These are phyloP conservation scores for Stropharia rugosoannulata DNA, from an alignment of 768 basidiomycete species.

Conservation along the genomic window DNA sequence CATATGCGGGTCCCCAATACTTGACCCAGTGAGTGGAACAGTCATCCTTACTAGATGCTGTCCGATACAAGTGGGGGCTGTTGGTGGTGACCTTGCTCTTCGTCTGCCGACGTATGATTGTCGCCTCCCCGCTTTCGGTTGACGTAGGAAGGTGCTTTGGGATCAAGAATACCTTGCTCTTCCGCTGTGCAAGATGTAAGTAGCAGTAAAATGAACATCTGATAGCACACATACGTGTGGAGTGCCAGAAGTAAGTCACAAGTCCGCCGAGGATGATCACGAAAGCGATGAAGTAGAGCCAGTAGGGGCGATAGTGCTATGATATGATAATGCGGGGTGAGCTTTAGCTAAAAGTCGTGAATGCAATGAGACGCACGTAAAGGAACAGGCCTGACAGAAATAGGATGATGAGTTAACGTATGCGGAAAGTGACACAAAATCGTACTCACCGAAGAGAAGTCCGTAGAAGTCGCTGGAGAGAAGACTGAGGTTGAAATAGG, in stretches of 20 bases:
- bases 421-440: constrained; percentile 9
- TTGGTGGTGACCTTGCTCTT: constrained; percentile 8
- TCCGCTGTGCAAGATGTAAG: constrained; percentile 46
- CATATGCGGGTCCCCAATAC: no score
- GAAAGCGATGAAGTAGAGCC: constrained; percentile 87
- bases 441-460: constrained; percentile 65
- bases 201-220: background rate
- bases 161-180: constrained; percentile 66
- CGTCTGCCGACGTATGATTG: constrained; percentile 2
- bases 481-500: constrained; percentile 82
- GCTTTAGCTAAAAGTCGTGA: background rate
- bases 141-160: constrained; percentile 61
- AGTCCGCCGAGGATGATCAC: constrained; percentile 69
- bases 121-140: constrained; percentile 23
- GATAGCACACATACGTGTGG: constrained; percentile 59
- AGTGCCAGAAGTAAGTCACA: constrained; percentile 84
- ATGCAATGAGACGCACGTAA: constrained; percentile 35
- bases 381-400: constrained; percentile 43
- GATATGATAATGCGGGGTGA: constrained; percentile 24
- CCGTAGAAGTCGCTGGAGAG: constrained; percentile 91
- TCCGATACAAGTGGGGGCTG: background rate
- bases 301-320: constrained; percentile 81
- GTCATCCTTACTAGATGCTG: background rate
- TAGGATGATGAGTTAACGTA: background rate
- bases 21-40: no score